These are phyloP conservation scores for Haplosporangium gracile DNA, from an alignment of 192 early-diverging fungal species.

Conservation along the genomic window DNA sequence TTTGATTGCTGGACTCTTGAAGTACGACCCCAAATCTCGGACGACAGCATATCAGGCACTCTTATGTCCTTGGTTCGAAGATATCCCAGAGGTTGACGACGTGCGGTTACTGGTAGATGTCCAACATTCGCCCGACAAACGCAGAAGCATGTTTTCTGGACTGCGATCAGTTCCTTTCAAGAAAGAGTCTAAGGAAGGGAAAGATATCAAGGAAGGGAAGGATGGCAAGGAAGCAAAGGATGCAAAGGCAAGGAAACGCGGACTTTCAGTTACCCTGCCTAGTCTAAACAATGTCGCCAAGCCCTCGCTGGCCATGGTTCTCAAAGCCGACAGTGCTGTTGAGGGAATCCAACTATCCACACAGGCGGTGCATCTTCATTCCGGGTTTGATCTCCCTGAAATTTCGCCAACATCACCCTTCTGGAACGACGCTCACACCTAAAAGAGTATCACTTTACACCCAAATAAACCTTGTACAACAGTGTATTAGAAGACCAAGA, in stretches of 20 bases:
- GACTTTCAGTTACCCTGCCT: slow-evolving; percentile 21
- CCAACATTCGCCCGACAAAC: slow-evolving; percentile 40
- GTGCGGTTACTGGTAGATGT: slow-evolving; percentile 35
- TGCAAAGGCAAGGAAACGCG: slow-evolving; percentile 23
- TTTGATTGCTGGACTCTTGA: slow-evolving; percentile 79
- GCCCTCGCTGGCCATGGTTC: not conserved
- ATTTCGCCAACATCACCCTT: slow-evolving; percentile 47
- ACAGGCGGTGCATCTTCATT: not conserved
- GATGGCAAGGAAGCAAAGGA: slow-evolving; percentile 3
- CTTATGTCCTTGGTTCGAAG: slow-evolving; percentile 70
- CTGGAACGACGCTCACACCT: slow-evolving; percentile 24
- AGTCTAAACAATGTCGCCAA: not conserved
- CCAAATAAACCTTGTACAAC: not conserved
- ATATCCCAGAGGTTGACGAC: slow-evolving; percentile 25
- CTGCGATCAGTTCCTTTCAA: slow-evolving; percentile 23
- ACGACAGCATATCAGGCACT: slow-evolving; percentile 83
- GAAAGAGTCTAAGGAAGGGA: slow-evolving; percentile 26
- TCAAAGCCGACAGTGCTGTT: not conserved
- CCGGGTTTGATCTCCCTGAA: slow-evolving; percentile 28
- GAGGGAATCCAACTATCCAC: not conserved
- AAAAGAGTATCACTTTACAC: not conserved
- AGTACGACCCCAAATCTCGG: slow-evolving; percentile 83
- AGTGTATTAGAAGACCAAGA: not conserved
- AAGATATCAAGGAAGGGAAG: slow-evolving; percentile 2
- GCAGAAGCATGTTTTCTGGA: slow-evolving; percentile 32